A percentile compares a stretch with the other conserved stretches of the same genome.
Evolutionary conservation across 163 green algal species (phyloP).

Genomic region (Smithsoniella earleae): DNA sequence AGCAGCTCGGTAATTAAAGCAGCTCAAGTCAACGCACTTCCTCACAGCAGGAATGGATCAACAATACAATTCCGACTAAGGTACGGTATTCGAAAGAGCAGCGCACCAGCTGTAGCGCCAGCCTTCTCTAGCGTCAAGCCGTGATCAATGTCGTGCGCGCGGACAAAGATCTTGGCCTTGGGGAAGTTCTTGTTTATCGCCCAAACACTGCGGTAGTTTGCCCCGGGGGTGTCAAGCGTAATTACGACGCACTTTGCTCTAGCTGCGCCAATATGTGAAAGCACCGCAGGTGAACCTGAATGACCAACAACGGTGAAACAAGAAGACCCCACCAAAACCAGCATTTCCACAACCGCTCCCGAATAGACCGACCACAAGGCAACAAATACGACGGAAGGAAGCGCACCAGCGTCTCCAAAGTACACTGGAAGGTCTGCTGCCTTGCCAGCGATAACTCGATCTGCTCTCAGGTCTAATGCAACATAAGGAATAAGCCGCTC

Average conservation of each 20-base stretch:
- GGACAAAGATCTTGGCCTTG: conserved; percentile 86
- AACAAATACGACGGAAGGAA: not conserved
- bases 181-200: conserved; percentile 92
- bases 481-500: conserved; percentile 97
- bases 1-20: not conserved
- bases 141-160: conserved; percentile 87
- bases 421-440: conserved; percentile 87
- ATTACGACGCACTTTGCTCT: conserved; percentile 84
- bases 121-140: conserved; percentile 87
- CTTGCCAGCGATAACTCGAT: conserved; percentile 64
- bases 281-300: conserved; percentile 63
- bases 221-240: conserved; percentile 79
- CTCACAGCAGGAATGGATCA: too few species aligned
- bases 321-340: too few species aligned
- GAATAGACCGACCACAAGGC: not conserved
- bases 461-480: conserved; percentile 76
- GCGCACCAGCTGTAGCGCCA: conserved; percentile 44
- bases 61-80: too few species aligned
- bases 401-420: conserved; percentile 83
- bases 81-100: too few species aligned
- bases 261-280: conserved; percentile 79
- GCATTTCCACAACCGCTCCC: too few species aligned
- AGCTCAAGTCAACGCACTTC: too few species aligned
- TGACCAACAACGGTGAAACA: not conserved
- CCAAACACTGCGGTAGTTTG: conserved; percentile 96